phyloP scores from a whole-genome alignment of 2,329 filamentous ascomycete species.

The Apiospora pterosperma region DNA sequence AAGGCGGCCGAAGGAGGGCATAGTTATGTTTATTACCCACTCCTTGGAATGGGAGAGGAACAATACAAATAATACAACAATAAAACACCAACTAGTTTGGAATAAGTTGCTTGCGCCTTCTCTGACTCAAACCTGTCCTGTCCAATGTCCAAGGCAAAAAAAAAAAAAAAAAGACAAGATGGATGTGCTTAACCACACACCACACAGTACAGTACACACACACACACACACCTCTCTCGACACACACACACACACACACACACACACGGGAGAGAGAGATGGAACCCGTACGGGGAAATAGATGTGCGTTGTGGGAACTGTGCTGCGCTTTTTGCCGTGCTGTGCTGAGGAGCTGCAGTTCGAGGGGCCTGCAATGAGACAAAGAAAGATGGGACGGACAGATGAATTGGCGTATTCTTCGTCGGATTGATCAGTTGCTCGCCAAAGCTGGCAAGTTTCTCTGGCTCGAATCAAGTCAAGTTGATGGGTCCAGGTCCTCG shows the following conservation, averaged over 20 bases:
- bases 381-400: conserved; percentile 12
- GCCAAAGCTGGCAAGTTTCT: conserved; percentile 6
- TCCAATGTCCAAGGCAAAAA: neutral
- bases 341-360: conserved; percentile 2
- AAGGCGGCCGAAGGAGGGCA: conserved; percentile 13
- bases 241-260: neutral
- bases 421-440: neutral
- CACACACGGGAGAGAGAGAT: neutral
- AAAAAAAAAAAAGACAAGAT: neutral
- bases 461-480: conserved; percentile 2
- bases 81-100: conserved; percentile 3
- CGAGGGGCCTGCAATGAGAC: neutral
- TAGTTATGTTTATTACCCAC: conserved; percentile 8
- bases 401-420: conserved; percentile 9
- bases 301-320: neutral
- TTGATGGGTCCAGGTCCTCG: neutral
- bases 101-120: conserved; percentile 4
- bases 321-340: neutral
- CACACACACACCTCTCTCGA: neutral
- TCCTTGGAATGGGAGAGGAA: conserved; percentile 1
- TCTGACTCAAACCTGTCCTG: conserved; percentile 1
- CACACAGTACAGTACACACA: neutral
- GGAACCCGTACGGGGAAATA: neutral
- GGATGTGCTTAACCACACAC: neutral
- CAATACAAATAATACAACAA: conserved; percentile 4